Conservation (phyloP, 2,329 filamentous ascomycete species). For the Ascochyta lentis region DNA sequence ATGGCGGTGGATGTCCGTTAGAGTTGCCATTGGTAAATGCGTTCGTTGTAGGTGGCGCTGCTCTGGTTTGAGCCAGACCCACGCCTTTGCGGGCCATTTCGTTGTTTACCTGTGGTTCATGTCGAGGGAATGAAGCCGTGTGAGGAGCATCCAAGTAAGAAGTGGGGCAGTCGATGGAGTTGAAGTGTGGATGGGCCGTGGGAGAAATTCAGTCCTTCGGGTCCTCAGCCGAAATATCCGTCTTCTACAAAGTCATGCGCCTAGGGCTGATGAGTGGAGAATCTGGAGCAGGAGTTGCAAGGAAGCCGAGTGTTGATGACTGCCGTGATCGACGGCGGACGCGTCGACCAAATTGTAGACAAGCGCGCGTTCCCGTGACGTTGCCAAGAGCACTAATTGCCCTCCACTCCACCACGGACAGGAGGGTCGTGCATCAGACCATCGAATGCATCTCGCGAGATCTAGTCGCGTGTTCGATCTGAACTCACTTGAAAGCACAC, state of each 20-base stretch:
- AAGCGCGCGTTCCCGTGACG: constrained; percentile 32
- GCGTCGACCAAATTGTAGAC: constrained; percentile 22
- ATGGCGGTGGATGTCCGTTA: constrained; percentile 60
- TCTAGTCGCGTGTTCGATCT: background rate
- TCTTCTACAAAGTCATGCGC: background rate
- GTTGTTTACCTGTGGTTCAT: constrained; percentile 35
- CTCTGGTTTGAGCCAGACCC: constrained; percentile 39
- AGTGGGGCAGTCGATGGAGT: constrained; percentile 7
- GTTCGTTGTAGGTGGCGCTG: constrained; percentile 28
- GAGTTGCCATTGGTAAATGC: constrained; percentile 24
- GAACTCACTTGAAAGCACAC: background rate
- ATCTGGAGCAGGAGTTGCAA: background rate
- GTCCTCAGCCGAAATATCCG: background rate
- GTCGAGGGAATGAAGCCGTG: constrained; percentile 12
- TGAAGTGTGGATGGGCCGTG: background rate
- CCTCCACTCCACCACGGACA: constrained; percentile 11
- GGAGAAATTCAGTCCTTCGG: background rate
- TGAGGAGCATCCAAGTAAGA: constrained; percentile 5
- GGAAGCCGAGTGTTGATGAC: background rate
- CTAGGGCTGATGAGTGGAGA: background rate
- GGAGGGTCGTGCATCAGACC: constrained; percentile 13
- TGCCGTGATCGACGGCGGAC: constrained; percentile 16
- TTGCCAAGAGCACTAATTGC: constrained; percentile 25
- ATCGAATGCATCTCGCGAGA: background rate
- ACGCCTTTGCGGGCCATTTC: constrained; percentile 53